These are phyloP conservation scores for Phialemoniopsis sp. DNA, from an alignment of 2,329 filamentous ascomycete species.

Conservation along the genomic window DNA sequence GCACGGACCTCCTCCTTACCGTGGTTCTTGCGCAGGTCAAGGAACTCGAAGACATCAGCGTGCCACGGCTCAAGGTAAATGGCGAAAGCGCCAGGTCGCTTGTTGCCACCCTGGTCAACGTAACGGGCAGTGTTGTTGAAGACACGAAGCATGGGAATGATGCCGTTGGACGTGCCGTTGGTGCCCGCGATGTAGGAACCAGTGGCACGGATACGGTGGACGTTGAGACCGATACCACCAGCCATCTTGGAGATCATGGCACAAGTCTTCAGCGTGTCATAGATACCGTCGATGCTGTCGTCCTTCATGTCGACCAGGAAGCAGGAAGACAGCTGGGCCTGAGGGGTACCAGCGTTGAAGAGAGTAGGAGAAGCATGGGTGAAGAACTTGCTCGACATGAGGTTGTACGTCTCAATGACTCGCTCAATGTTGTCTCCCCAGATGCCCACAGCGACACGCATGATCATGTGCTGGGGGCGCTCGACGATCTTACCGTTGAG, in stretches of 20 bases:
- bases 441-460: slow-evolving; percentile 97
- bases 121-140: slow-evolving; percentile 99
- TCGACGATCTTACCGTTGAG: slow-evolving; percentile 95
- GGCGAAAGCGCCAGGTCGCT: slow-evolving; percentile 95
- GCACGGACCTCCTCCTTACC: slow-evolving; percentile 97
- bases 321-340: slow-evolving; percentile 93
- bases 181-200: slow-evolving; percentile 98
- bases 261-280: slow-evolving; percentile 98
- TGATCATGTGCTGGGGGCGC: slow-evolving; percentile 98
- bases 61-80: slow-evolving; percentile 99
- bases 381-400: slow-evolving; percentile 98
- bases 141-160: slow-evolving; percentile 95
- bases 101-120: slow-evolving; percentile 98
- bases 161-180: slow-evolving; percentile 96
- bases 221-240: slow-evolving; percentile 94
- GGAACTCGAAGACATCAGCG: slow-evolving; percentile 93
- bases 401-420: slow-evolving; percentile 95
- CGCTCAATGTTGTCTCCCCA: slow-evolving; percentile 93
- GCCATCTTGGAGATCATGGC: slow-evolving; percentile 99
- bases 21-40: slow-evolving; percentile 98
- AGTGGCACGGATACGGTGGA: slow-evolving; percentile 94
- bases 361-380: slow-evolving; percentile 97
- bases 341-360: slow-evolving; percentile 95
- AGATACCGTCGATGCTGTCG: slow-evolving; percentile 98
- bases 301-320: slow-evolving; percentile 99